Evolutionary conservation across 805 yeast species (phyloP).

Genomic region (Phaffomyces antillensis): DNA sequence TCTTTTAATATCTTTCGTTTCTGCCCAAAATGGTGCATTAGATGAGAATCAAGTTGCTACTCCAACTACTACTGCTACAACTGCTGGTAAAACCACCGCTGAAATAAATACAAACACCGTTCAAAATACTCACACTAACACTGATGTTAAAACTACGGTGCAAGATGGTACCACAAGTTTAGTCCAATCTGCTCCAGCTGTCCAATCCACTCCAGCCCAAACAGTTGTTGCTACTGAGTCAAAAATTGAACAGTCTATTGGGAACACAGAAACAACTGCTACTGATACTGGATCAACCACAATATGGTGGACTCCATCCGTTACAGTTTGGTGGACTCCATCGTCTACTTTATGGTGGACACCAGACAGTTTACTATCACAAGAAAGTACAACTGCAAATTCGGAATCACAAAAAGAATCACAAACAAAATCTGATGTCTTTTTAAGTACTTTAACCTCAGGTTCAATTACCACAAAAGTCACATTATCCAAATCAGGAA

Average conservation of each 20-base stretch:
- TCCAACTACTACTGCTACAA: not conserved
- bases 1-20: constrained; percentile 1
- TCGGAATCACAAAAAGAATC: not conserved
- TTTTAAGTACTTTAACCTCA: constrained; percentile 1
- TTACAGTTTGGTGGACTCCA: constrained; percentile 11
- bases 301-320: constrained; percentile 10
- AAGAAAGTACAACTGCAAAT: not conserved
- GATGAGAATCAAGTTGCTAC: not conserved
- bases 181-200: too few relatives aligned
- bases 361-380: not conserved
- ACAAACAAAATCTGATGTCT: not conserved
- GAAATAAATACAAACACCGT: not conserved
- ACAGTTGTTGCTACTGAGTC: not conserved
- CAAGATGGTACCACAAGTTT: not conserved
- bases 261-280: not conserved
- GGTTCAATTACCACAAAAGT: constrained; percentile 1
- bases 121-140: not conserved
- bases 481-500: constrained; percentile 1
- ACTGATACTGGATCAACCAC: not conserved
- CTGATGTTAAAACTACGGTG: not conserved
- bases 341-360: constrained; percentile 10
- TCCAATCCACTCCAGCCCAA: too few relatives aligned
- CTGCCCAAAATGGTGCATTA: constrained; percentile 7
- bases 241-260: not conserved
- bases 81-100: not conserved